These are phyloP conservation scores for Parathielavia appendiculata DNA, from an alignment of 495 filamentous ascomycete species.

Conservation along the genomic window DNA sequence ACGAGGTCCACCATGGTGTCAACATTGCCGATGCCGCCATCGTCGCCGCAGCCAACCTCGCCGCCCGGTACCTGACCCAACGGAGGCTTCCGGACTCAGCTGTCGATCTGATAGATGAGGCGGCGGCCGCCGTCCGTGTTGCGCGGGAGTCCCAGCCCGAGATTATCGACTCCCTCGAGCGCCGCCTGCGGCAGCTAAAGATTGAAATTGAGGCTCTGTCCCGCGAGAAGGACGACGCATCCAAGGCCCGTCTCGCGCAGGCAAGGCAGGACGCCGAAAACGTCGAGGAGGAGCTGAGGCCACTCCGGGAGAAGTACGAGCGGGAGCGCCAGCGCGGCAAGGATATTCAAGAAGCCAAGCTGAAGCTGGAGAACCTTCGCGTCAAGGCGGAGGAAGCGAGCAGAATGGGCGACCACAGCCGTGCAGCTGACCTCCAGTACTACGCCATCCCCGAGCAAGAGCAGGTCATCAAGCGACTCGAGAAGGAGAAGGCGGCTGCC, in stretches of 20 bases:
- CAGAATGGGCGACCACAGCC: slow-evolving; percentile 70
- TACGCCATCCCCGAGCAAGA: slow-evolving; percentile 95
- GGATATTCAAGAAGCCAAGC: slow-evolving; percentile 91
- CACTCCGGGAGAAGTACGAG: slow-evolving; percentile 92
- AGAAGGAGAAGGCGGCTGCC: slow-evolving; percentile 68
- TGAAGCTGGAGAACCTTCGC: slow-evolving; percentile 82
- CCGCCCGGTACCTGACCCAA: slow-evolving; percentile 83
- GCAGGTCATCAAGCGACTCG: slow-evolving; percentile 68
- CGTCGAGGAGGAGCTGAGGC: slow-evolving; percentile 82
- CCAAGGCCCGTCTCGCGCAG: slow-evolving; percentile 68
- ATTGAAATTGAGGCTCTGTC: slow-evolving; percentile 95
- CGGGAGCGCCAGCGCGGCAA: slow-evolving; percentile 80
- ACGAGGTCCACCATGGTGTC: slow-evolving; percentile 97
- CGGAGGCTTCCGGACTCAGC: slow-evolving; percentile 92
- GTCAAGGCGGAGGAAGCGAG: slow-evolving; percentile 91
- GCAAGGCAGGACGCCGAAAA: slow-evolving; percentile 90
- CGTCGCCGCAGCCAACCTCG: slow-evolving; percentile 81
- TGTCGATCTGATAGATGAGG: slow-evolving; percentile 93
- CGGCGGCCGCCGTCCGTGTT: slow-evolving; percentile 88
- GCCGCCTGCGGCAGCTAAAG: slow-evolving; percentile 78
- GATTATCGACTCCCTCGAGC: slow-evolving; percentile 85
- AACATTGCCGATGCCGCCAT: slow-evolving; percentile 91
- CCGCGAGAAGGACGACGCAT: slow-evolving; percentile 91
- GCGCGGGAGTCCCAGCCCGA: slow-evolving; percentile 94
- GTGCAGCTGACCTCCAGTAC: slow-evolving; percentile 89